phyloP scores from a whole-genome alignment of 225 moss, liverwort and hornwort genomes.

The Sphagnum tenellum region DNA sequence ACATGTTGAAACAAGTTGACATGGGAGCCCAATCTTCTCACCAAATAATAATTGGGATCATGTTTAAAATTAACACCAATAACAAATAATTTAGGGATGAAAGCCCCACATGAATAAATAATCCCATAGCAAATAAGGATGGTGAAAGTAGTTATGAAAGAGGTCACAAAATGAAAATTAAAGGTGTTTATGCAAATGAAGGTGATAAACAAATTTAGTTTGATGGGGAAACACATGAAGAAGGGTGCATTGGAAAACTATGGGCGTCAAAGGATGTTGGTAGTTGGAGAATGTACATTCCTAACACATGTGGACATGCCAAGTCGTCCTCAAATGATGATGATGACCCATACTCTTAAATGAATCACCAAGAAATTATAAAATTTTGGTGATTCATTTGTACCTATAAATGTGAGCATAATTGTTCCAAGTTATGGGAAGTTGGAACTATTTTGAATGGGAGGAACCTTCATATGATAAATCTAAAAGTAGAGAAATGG shows the following conservation, averaged over 20 bases:
- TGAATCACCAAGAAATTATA: too few species aligned
- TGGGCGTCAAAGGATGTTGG: too few species aligned
- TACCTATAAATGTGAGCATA: too few species aligned
- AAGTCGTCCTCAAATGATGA: too few species aligned
- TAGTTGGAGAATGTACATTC: too few species aligned
- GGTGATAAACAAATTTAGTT: slow-evolving; percentile 18
- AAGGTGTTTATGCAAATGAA: not conserved
- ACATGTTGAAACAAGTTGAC: slow-evolving; percentile 19
- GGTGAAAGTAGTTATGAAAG: slow-evolving; percentile 5
- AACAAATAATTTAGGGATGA: slow-evolving; percentile 10
- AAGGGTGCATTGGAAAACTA: slow-evolving; percentile 19
- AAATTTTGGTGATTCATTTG: too few species aligned
- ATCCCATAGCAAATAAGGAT: slow-evolving; percentile 13
- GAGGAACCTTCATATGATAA: too few species aligned
- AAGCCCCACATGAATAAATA: slow-evolving; percentile 15
- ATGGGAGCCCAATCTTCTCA: slow-evolving; percentile 8
- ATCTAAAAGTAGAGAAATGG: too few species aligned
- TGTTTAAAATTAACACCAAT: slow-evolving; percentile 10
- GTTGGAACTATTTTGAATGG: too few species aligned
- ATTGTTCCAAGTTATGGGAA: too few species aligned
- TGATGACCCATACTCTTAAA: too few species aligned
- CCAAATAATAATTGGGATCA: not conserved
- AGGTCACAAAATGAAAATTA: not conserved
- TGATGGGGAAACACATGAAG: slow-evolving; percentile 66
- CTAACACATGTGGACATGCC: too few species aligned